Evolutionary conservation across 148 eudicot genomes (phyloP).

Genomic region (Simmondsia chinensis): DNA sequence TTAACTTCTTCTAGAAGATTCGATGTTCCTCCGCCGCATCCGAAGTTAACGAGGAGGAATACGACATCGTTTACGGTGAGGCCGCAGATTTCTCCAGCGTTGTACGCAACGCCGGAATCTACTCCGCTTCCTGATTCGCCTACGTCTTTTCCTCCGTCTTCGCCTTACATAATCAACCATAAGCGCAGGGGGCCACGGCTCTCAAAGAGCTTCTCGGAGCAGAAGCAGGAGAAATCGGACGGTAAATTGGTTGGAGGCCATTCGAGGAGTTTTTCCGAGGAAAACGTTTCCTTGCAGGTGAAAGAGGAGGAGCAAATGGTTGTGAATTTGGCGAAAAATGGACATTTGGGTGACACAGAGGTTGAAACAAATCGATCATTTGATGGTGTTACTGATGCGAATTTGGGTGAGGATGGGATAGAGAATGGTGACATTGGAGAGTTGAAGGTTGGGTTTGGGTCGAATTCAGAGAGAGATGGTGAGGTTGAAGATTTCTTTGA

Average conservation of each 20-base stretch:
- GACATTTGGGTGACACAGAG: slow-evolving; percentile 13
- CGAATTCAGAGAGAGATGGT: slow-evolving; percentile 26
- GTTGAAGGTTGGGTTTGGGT: slow-evolving; percentile 12
- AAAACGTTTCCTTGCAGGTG: slow-evolving; percentile 21
- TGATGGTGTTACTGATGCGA: slow-evolving; percentile 4
- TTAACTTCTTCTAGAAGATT: not conserved
- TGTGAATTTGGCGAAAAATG: slow-evolving; percentile 9
- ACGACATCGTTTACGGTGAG: slow-evolving; percentile 13
- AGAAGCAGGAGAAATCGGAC: slow-evolving; percentile 10
- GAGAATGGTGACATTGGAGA: slow-evolving; percentile 12
- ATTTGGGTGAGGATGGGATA: slow-evolving; percentile 11
- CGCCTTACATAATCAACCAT: slow-evolving; percentile 80
- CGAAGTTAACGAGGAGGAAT: slow-evolving; percentile 36
- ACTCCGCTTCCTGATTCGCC: slow-evolving; percentile 89
- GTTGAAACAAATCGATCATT: slow-evolving; percentile 6
- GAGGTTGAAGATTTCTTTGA: slow-evolving; percentile 63
- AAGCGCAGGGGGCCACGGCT: slow-evolving; percentile 89
- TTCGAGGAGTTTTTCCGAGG: slow-evolving; percentile 37
- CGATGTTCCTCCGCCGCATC: slow-evolving; percentile 22
- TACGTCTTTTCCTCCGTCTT: slow-evolving; percentile 63
- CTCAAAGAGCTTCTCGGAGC: slow-evolving; percentile 40
- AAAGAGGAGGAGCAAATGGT: slow-evolving; percentile 12
- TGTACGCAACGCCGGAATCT: slow-evolving; percentile 73
- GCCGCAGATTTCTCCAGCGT: slow-evolving; percentile 58
- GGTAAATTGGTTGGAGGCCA: slow-evolving; percentile 14